Conservation (phyloP, 2,329 filamentous ascomycete genomes). For the Zymoseptoria crescenta region DNA sequence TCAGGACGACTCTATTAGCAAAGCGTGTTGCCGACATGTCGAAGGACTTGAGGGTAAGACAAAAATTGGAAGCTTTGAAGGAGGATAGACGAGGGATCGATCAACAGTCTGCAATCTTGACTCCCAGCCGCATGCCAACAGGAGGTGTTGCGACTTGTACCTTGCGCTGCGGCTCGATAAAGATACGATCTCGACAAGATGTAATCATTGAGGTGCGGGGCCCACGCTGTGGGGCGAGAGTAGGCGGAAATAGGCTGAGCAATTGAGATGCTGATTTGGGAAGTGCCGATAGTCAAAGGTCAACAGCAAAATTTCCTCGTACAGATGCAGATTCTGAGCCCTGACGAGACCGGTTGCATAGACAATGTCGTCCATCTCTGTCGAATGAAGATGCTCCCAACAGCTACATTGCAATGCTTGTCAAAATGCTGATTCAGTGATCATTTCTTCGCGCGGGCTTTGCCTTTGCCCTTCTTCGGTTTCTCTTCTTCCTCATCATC, state of each 20-base stretch:
- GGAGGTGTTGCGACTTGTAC: not conserved
- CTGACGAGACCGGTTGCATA: not conserved
- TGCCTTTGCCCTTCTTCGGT: conserved; percentile 39
- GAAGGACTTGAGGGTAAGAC: not conserved
- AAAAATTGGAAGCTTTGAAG: not conserved
- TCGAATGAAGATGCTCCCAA: not conserved
- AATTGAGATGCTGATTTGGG: not conserved
- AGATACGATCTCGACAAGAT: not conserved
- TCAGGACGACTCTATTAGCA: conserved; percentile 21
- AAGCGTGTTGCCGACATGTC: conserved; percentile 12
- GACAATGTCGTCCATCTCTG: not conserved
- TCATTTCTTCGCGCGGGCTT: conserved; percentile 19
- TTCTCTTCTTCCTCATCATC: conserved; percentile 28
- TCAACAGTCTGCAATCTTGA: not conserved
- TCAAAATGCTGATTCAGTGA: conserved; percentile 38
- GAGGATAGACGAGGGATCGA: not conserved
- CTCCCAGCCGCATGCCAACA: not conserved
- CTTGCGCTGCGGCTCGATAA: not conserved
- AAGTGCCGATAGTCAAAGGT: not conserved
- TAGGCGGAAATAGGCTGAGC: not conserved
- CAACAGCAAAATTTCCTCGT: not conserved
- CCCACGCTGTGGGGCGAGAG: not conserved
- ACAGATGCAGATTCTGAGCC: not conserved
- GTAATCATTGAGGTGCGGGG: not conserved
- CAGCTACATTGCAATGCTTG: not conserved